Evolutionary conservation across 257 asterid genomes (phyloP).

Genomic region (Cynanchum wilfordii): DNA sequence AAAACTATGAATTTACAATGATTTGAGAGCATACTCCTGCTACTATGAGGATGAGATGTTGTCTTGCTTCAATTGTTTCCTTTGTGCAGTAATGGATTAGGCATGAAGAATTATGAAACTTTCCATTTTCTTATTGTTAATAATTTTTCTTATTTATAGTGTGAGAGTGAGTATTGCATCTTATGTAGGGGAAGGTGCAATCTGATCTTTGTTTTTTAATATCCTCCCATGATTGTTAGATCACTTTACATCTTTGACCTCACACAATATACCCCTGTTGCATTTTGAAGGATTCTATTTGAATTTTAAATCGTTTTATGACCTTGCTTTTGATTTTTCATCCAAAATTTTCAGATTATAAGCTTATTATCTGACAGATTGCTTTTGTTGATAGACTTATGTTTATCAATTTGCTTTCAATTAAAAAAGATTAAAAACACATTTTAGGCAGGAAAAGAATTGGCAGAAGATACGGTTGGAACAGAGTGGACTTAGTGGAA

Average conservation of each 20-base stretch:
- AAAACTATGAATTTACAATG: background rate
- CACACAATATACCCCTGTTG: background rate
- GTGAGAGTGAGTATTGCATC: background rate
- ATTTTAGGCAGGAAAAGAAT: background rate
- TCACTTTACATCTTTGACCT: background rate
- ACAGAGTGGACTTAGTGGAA: background rate
- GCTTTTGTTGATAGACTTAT: background rate
- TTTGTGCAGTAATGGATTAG: background rate
- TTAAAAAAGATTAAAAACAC: background rate
- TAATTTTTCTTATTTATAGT: background rate
- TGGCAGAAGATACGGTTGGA: background rate
- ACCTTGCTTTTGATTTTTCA: background rate
- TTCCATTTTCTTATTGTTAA: background rate
- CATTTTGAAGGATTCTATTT: background rate
- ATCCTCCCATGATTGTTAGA: background rate
- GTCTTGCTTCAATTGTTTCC: background rate
- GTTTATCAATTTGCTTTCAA: background rate
- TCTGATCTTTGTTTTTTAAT: background rate
- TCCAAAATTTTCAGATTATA: background rate
- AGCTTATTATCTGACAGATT: no score
- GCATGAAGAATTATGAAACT: background rate
- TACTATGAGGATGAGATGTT: background rate
- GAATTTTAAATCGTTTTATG: background rate
- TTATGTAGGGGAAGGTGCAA: background rate
- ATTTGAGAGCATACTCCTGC: background rate